Evolutionary conservation across 257 asterid genomes (phyloP).

Genomic region (Hygrophila difformis): DNA sequence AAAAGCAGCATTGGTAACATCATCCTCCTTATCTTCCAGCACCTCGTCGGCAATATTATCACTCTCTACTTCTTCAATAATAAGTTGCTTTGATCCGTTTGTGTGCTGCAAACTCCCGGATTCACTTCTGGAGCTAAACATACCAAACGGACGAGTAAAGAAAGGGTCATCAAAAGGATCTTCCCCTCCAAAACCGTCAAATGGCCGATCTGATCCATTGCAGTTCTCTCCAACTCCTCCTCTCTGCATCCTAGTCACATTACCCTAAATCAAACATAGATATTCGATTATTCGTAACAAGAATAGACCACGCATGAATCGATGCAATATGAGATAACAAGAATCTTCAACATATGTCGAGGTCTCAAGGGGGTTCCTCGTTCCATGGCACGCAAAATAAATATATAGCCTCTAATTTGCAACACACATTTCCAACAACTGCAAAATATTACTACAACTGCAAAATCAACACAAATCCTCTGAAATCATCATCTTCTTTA

Average conservation of each 20-base stretch:
- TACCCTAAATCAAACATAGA: neutral
- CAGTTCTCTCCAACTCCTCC: conserved; percentile 21
- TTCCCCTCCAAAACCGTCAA: conserved; percentile 28
- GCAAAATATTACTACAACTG: too few species aligned
- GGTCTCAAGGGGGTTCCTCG: too few species aligned
- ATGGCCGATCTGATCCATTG: neutral
- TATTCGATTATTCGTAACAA: too few species aligned
- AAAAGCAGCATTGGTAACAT: conserved; percentile 13
- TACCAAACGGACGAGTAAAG: conserved; percentile 39
- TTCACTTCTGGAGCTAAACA: conserved; percentile 18
- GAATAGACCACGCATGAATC: too few species aligned
- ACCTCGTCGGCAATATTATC: conserved; percentile 36
- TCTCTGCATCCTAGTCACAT: conserved; percentile 26
- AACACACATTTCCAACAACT: too few species aligned
- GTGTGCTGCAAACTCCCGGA: conserved; percentile 16
- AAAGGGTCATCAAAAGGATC: conserved; percentile 80
- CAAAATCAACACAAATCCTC: too few species aligned
- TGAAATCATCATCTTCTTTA: too few species aligned
- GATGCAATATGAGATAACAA: too few species aligned
- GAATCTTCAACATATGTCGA: too few species aligned
- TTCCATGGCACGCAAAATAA: too few species aligned
- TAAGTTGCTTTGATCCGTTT: conserved; percentile 27
- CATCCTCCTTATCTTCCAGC: conserved; percentile 15
- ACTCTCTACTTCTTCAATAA: conserved; percentile 53
- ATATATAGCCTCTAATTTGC: too few species aligned